These are phyloP conservation scores for Fusarium anguioides DNA, from an alignment of 2,329 filamentous ascomycete species.

Conservation along the genomic window DNA sequence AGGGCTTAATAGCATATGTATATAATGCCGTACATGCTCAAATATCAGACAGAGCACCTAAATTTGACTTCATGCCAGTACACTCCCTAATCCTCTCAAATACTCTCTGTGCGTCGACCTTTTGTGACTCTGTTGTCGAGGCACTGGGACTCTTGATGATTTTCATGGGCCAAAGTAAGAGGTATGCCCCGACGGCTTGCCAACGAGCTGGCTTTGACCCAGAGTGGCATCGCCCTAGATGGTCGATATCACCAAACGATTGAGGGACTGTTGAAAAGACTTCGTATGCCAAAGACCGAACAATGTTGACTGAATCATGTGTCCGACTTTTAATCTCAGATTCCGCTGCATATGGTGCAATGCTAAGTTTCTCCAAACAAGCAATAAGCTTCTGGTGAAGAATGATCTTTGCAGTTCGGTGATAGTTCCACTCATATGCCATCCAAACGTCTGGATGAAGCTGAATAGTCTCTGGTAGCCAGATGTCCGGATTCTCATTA, in stretches of 20 bases:
- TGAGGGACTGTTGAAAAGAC: conserved; percentile 53
- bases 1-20: no score
- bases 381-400: conserved; percentile 50
- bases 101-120: conserved; percentile 38
- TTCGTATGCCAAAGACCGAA: conserved; percentile 48
- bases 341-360: not conserved
- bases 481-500: not conserved
- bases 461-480: conserved; percentile 46
- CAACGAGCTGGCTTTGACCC: conserved; percentile 38
- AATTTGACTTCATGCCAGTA: conserved; percentile 52
- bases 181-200: conserved; percentile 51
- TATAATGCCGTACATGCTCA: not conserved
- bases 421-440: conserved; percentile 57
- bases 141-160: conserved; percentile 46
- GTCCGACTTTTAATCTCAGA: not conserved
- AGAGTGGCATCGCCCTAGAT: conserved; percentile 23
- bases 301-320: conserved; percentile 8
- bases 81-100: conserved; percentile 55
- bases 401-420: conserved; percentile 52
- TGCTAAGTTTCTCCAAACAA: conserved; percentile 39
- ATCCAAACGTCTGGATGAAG: conserved; percentile 55
- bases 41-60: conserved; percentile 47
- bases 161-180: conserved; percentile 54
- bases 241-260: conserved; percentile 51
- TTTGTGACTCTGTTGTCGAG: conserved; percentile 46